Conservation (phyloP, 2,329 filamentous ascomycete species). For the Sphaceloma murrayae region DNA sequence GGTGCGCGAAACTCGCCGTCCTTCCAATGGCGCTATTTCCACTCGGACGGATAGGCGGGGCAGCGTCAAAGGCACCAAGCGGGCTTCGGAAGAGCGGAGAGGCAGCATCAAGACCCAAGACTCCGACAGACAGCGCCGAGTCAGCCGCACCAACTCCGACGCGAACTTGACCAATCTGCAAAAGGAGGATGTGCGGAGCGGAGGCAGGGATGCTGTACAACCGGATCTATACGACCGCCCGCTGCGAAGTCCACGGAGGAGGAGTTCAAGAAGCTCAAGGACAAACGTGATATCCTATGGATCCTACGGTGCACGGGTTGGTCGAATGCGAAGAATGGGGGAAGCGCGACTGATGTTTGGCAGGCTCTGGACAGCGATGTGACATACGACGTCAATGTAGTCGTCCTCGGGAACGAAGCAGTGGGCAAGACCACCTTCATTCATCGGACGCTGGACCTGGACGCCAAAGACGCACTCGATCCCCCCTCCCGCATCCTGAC, state of each 20-base stretch:
- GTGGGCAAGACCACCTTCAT: conserved; percentile 54
- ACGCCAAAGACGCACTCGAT: conserved; percentile 34
- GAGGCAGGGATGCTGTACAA: conserved; percentile 5
- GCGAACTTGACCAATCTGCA: conserved; percentile 12
- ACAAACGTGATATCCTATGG: conserved; percentile 12
- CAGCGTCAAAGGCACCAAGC: conserved; percentile 8
- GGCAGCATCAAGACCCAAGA: conserved; percentile 14
- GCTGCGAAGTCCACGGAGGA: conserved; percentile 9
- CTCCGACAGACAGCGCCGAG: background rate
- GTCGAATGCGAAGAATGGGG: background rate
- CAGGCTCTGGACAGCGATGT: conserved; percentile 20
- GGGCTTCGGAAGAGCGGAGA: conserved; percentile 5
- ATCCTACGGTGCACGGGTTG: conserved; percentile 3
- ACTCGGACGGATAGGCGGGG: conserved; percentile 10
- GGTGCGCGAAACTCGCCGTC: conserved; percentile 8
- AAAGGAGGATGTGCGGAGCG: background rate
- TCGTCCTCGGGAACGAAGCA: conserved; percentile 44
- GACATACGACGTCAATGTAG: conserved; percentile 49
- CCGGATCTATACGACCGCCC: conserved; percentile 10
- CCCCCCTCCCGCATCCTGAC: conserved; percentile 44
- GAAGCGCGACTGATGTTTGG: background rate
- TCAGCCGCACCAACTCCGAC: conserved; percentile 3
- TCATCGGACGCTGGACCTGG: conserved; percentile 46
- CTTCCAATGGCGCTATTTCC: conserved; percentile 2
- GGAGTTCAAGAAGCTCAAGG: conserved; percentile 6